phyloP scores from a whole-genome alignment of 176 grass and related monocot genomes.

The Avena atlantica region DNA sequence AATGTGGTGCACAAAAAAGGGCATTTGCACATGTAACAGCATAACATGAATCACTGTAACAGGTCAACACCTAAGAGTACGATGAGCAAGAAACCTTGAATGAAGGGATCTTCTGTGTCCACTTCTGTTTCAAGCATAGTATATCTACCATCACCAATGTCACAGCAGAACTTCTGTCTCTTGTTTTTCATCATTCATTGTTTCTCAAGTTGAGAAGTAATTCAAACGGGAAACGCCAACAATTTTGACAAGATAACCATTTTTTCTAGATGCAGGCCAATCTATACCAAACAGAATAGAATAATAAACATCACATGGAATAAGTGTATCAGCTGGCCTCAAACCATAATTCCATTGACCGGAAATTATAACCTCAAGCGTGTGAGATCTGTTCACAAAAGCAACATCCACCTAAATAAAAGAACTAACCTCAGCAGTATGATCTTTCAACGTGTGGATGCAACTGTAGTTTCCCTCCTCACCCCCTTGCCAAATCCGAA shows the following conservation, averaged over 20 bases:
- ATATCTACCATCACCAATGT: conserved; percentile 28
- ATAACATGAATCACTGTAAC: conserved; percentile 28
- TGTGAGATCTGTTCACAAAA: neutral
- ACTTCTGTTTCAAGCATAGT: conserved; percentile 2
- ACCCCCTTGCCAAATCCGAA: conserved; percentile 89
- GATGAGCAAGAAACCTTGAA: neutral
- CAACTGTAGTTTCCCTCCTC: conserved; percentile 88
- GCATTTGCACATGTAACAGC: neutral
- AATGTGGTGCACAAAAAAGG: too few species aligned
- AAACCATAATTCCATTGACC: conserved; percentile 8
- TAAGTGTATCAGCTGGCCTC: neutral
- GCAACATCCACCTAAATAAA: conserved; percentile 5
- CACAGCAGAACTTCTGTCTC: neutral
- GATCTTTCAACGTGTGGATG: conserved; percentile 74
- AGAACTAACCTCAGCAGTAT: conserved; percentile 82
- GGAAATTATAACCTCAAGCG: neutral
- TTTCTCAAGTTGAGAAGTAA: conserved; percentile 15
- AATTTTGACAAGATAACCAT: neutral
- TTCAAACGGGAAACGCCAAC: conserved; percentile 23
- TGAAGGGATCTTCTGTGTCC: neutral
- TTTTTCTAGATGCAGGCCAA: conserved; percentile 3
- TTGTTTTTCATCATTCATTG: neutral
- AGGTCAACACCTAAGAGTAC: conserved; percentile 22
- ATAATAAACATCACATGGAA: neutral
- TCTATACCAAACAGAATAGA: conserved; percentile 25